Base-by-base conservation (phyloP, 495 filamentous ascomycete genomes). In the Daldinia caldariorum region DNA sequence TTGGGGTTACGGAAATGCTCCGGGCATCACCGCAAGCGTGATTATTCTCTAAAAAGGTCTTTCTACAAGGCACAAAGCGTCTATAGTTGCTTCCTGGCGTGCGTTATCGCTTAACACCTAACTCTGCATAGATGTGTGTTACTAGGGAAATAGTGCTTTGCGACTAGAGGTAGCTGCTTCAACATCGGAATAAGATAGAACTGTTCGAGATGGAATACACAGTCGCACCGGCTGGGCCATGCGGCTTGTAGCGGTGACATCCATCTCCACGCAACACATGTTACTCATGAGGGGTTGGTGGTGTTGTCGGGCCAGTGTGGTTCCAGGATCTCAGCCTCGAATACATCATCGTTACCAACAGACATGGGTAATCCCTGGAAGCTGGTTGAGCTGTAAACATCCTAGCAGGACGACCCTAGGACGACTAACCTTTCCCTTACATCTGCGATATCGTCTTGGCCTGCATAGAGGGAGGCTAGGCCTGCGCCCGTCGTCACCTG, bases 261-360 rank as follows among this genome's bases (percentile, higher is more conserved):
- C 47, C 59, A 55, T 41, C 34, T 47, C 22, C 20, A 41, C 37
- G 51, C 58, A 66, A n/a, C 37, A 18, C 69, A 67, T 63, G 63
- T 67, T 71, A 63, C 69, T 71, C 63, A 71, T 59, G 69, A 71
- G 69, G 63, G 63, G 63, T 67, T 66, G 69, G 69, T 32, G 67
- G 60, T 60, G 69, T 71, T 71, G 69, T 67, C 69, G 50, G 49
- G 63, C 59, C 63, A 71, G 45, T 63, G 43, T 37, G 8, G 10
- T 58, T 63, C 59, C 69, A 67, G 53, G 69, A 71, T 67, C 55
- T 67, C 63, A 67, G 69, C 63, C 63, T 71, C 69, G 69, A 67
- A 59, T 67, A 71, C 69, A 71, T 71, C 69, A 67, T 67, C 58
- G 54, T 71, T 63, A 71, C 69, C 69, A 54, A 59, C 18, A 50